Percentiles rank a stretch among this genome's conserved stretches.
These are phyloP conservation scores for Cubamyces sp. DNA, from an alignment of 768 basidiomycete species.

Conservation along the genomic window DNA sequence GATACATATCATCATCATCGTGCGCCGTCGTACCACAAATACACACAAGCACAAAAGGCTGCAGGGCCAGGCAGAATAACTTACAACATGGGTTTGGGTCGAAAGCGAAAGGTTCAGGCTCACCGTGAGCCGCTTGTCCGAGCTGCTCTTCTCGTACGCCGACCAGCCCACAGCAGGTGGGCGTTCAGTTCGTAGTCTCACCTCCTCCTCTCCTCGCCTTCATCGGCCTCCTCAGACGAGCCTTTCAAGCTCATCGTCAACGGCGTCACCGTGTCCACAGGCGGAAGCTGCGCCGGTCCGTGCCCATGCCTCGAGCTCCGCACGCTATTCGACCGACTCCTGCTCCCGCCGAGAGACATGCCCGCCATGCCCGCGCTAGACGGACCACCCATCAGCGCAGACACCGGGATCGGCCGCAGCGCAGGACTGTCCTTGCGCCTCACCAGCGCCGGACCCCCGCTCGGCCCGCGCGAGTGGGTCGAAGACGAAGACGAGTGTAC, in stretches of 20 bases:
- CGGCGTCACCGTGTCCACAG: conserved; percentile 26
- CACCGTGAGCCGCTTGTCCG: too few species aligned
- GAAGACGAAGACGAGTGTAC: neutral
- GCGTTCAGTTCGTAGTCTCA: neutral
- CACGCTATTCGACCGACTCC: conserved; percentile 24
- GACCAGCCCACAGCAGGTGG: too few species aligned
- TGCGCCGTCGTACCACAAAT: too few species aligned
- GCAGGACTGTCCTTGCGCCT: conserved; percentile 29
- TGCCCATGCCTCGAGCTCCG: conserved; percentile 24
- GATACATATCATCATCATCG: too few species aligned
- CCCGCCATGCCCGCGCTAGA: conserved; percentile 15
- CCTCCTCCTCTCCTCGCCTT: neutral
- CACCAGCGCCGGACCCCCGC: conserved; percentile 27
- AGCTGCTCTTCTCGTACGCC: too few species aligned
- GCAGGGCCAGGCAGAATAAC: too few species aligned
- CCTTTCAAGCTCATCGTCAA: conserved; percentile 13
- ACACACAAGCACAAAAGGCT: too few species aligned
- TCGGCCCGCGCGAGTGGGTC: neutral
- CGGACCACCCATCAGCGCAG: conserved; percentile 26
- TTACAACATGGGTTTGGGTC: too few species aligned
- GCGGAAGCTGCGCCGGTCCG: conserved; percentile 21
- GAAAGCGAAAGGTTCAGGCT: too few species aligned
- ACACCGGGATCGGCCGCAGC: conserved; percentile 27
- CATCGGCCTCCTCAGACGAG: conserved; percentile 11
- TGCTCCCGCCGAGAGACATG: conserved; percentile 14